Base-by-base conservation (phyloP, 1,284 basidiomycete genomes). In the Boletellus deceptivus region DNA sequence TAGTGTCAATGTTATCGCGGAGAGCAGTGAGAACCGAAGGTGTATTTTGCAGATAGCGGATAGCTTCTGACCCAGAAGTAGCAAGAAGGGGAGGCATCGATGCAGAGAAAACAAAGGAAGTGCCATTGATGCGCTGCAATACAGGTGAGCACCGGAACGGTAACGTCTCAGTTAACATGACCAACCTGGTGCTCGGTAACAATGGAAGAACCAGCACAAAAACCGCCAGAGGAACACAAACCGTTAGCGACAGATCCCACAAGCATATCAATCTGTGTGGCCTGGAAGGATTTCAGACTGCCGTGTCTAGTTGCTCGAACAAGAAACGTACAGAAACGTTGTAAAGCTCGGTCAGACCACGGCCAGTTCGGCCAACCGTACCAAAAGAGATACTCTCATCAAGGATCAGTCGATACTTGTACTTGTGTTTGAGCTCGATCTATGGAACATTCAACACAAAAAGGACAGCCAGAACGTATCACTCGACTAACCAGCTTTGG, bases 341-440 rank as follows among this genome's bases (percentile, higher is more conserved):
- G 71, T 90, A 97, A 37, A 96, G 73, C 67, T 99, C 97, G 0
- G 97, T 98, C 41, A 98, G 73, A 37, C 96, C 96, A 50, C 94
- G 88, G 39, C 96, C 97, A 37, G 94, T 97, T 45, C 89, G 78
- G 38, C 97, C 96, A 27, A 99, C 83, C 43, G 89, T 84, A 35
- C 96, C 96, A 63, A 99, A 94, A 2, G 94, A 97, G 64, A 92
- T 84, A 54, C 83, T 87, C 72, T 99, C 97, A 70, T 99, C 96
- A 18, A 99, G 79, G 54, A 99, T 89, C 49, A 99, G 75, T 16
- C 97, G 84, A 71, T 95, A 98, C 72, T 98, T 98, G 82, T 93
- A 92, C 72, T 95, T 93, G 60, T 81, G 76, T 76, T 98, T 98
- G 53, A 99, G 79, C 67, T 98, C 94, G 57, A 97, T 85, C 92